Conservation (phyloP, 169 alveolate genomes). For the Plasmodium berghei region DNA sequence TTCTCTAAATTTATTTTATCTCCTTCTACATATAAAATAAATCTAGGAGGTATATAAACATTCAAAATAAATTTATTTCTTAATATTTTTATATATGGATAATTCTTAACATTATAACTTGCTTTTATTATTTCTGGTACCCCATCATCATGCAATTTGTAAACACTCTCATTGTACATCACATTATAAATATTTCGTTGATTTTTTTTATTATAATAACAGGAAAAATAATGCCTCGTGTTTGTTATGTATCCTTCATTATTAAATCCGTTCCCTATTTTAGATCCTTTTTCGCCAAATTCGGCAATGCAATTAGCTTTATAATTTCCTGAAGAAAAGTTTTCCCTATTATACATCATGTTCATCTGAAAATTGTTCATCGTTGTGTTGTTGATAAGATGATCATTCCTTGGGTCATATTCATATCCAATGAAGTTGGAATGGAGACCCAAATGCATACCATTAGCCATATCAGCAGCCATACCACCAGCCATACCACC, state of each 20-base stretch:
- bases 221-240: constrained; percentile 2
- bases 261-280: constrained; percentile 21
- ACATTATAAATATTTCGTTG: constrained; percentile 30
- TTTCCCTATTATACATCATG: constrained; percentile 15
- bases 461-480: background rate
- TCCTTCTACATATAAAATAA: constrained; percentile 88
- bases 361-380: constrained; percentile 9
- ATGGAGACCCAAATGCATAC: too few species aligned
- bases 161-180: constrained; percentile 29
- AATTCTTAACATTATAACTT: constrained; percentile 81
- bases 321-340: constrained; percentile 2
- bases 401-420: background rate
- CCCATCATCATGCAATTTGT: constrained; percentile 79
- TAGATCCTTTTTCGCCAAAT: constrained; percentile 5
- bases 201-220: background rate
- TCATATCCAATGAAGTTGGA: background rate
- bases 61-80: constrained; percentile 83
- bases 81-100: constrained; percentile 81
- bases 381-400: background rate
- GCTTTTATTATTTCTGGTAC: constrained; percentile 81
- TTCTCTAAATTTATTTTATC: constrained; percentile 76
- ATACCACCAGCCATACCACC: too few species aligned
- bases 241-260: constrained; percentile 7
- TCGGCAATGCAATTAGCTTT: constrained; percentile 24
- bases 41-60: constrained; percentile 87